Conservation (phyloP, 805 yeast species). For the Lipomyces sp. region DNA sequence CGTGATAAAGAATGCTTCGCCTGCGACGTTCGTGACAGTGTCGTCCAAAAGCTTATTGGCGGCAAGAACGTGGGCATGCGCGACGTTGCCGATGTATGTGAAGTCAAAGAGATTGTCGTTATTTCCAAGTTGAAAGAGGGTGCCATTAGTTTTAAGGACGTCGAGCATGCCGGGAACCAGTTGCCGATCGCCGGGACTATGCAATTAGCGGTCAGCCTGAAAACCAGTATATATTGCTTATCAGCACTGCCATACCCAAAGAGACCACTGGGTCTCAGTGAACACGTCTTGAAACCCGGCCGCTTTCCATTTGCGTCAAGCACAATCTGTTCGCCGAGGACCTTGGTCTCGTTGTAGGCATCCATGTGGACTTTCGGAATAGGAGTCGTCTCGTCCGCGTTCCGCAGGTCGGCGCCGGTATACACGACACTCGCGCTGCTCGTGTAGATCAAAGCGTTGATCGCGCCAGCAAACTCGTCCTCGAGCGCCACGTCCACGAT, state of each 20-base stretch:
- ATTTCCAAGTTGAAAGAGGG: slow-evolving; percentile 90
- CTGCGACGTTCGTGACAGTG: slow-evolving; percentile 53
- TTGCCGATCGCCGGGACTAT: slow-evolving; percentile 87
- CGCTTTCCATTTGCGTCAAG: slow-evolving; percentile 63
- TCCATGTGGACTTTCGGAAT: slow-evolving; percentile 92
- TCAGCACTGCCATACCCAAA: slow-evolving; percentile 55
- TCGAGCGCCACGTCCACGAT: slow-evolving; percentile 47
- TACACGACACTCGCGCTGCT: slow-evolving; percentile 97
- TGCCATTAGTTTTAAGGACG: slow-evolving; percentile 80
- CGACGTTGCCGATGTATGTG: slow-evolving; percentile 98
- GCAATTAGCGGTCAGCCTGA: not conserved
- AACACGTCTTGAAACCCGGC: slow-evolving; percentile 61
- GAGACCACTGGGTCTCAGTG: slow-evolving; percentile 94
- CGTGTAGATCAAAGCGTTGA: slow-evolving; percentile 81
- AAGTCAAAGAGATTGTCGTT: slow-evolving; percentile 92
- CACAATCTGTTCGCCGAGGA: slow-evolving; percentile 71
- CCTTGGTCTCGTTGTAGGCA: slow-evolving; percentile 89
- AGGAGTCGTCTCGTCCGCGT: slow-evolving; percentile 94
- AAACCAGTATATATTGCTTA: not conserved
- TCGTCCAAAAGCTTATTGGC: slow-evolving; percentile 61
- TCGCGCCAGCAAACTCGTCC: slow-evolving; percentile 27
- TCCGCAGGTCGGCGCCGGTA: slow-evolving; percentile 87
- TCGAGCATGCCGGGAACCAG: slow-evolving; percentile 86
- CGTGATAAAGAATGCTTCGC: slow-evolving; percentile 85
- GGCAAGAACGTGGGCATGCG: slow-evolving; percentile 92